Conservation (phyloP, 352 stramenopile genomes). For the Globisporangium recalcitrans region DNA sequence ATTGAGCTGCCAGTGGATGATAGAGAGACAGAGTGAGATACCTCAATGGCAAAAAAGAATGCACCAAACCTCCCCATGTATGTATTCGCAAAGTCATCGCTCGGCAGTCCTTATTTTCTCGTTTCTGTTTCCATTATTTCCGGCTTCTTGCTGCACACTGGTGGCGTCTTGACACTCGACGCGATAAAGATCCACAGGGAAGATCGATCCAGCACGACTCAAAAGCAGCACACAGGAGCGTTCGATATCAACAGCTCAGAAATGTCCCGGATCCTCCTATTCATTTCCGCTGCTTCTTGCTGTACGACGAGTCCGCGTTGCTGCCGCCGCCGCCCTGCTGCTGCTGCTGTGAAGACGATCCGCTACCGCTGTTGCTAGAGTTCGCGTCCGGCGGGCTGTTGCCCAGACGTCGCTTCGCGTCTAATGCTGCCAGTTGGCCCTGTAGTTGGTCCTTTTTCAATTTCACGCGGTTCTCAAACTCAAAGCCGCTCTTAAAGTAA, state of each 20-base stretch:
- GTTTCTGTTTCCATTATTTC: slow-evolving; percentile 2
- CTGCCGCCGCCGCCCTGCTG: slow-evolving; percentile 15
- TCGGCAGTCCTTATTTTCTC: slow-evolving; percentile 7
- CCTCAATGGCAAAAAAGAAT: background rate
- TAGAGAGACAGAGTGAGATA: background rate
- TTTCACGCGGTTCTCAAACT: slow-evolving; percentile 89
- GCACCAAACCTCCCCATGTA: background rate
- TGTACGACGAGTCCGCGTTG: slow-evolving; percentile 27
- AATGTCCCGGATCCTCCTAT: background rate
- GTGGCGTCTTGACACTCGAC: background rate
- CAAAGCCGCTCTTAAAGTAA: slow-evolving; percentile 90
- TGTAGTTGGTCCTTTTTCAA: slow-evolving; percentile 88
- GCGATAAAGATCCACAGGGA: background rate
- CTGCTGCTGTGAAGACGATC: slow-evolving; percentile 15
- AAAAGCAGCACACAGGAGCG: background rate
- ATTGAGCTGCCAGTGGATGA: slow-evolving; percentile 28
- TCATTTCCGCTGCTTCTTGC: slow-evolving; percentile 60
- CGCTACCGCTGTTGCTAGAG: slow-evolving; percentile 31
- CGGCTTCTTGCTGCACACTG: background rate
- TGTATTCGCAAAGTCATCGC: slow-evolving; percentile 6
- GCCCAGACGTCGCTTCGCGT: slow-evolving; percentile 65
- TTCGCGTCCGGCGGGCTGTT: slow-evolving; percentile 28
- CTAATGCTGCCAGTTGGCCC: slow-evolving; percentile 72
- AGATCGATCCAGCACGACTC: background rate
- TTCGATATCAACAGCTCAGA: background rate